These are phyloP conservation scores for Solanum pinnatisectum DNA, from an alignment of 257 asterid species.

Conservation along the genomic window DNA sequence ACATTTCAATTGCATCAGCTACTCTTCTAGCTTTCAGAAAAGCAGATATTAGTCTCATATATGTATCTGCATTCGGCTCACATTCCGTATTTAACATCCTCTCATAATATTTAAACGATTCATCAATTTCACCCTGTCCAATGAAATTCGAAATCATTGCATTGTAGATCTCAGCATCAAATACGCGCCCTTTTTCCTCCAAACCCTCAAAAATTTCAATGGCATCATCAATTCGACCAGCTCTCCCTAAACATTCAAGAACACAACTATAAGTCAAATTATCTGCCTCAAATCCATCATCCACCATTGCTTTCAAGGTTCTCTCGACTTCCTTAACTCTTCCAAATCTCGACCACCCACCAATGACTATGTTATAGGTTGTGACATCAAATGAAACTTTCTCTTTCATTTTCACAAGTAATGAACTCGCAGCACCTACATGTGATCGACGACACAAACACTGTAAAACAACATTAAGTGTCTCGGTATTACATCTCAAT, in stretches of 20 bases:
- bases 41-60: conserved; percentile 38
- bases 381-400: conserved; percentile 32
- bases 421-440: conserved; percentile 49
- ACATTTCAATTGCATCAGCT: conserved; percentile 75
- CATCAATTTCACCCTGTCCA: conserved; percentile 43
- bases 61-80: conserved; percentile 60
- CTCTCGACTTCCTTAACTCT: conserved; percentile 56
- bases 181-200: conserved; percentile 33
- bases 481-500: conserved; percentile 28
- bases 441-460: conserved; percentile 48
- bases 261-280: conserved; percentile 47
- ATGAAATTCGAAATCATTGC: conserved; percentile 62
- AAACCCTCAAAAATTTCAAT: conserved; percentile 43
- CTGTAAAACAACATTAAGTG: conserved; percentile 39
- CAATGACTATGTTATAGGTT: conserved; percentile 47
- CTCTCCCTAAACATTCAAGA: conserved; percentile 78
- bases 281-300: conserved; percentile 59
- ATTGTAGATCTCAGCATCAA: conserved; percentile 51
- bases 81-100: conserved; percentile 32
- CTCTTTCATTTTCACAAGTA: conserved; percentile 49
- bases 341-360: conserved; percentile 79
- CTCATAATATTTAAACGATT: conserved; percentile 40
- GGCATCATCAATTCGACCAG: conserved; percentile 51
- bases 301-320: conserved; percentile 53
- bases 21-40: conserved; percentile 58